Conservation (phyloP, 768 basidiomycete genomes). For the Hysterangium stoloniferum region DNA sequence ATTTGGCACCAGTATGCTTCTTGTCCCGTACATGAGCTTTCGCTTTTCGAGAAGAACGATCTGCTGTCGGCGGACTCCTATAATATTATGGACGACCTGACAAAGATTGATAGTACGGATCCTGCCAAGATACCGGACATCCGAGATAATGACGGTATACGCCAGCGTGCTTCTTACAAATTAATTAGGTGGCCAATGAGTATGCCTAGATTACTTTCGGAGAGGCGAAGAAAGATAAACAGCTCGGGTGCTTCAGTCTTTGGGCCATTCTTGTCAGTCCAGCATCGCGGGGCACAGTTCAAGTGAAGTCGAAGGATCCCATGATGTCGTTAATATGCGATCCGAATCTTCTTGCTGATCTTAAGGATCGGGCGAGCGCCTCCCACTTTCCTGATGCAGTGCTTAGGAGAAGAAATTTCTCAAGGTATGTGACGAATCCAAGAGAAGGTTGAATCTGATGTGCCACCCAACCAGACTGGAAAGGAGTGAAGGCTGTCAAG, state of each 20-base stretch:
- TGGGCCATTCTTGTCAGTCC: conserved; percentile 20
- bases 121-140: conserved; percentile 30
- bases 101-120: conserved; percentile 16
- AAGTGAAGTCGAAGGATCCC: conserved; percentile 26
- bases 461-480: too few relatives aligned
- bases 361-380: neutral
- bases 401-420: too few relatives aligned
- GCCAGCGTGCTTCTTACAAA: neutral
- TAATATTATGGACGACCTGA: neutral
- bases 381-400: too few relatives aligned
- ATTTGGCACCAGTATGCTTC: conserved; percentile 27
- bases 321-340: conserved; percentile 24
- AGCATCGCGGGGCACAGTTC: conserved; percentile 19
- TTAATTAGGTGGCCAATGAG: neutral
- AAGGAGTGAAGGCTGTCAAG: too few relatives aligned
- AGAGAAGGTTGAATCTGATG: too few relatives aligned
- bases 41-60: conserved; percentile 24
- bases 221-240: neutral
- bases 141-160: conserved; percentile 27
- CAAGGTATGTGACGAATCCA: too few relatives aligned
- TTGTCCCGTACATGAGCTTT: conserved; percentile 24
- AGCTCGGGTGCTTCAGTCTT: neutral
- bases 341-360: conserved; percentile 16
- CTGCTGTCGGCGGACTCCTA: conserved; percentile 19
- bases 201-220: neutral